phyloP scores from a whole-genome alignment of 2,329 filamentous ascomycete species.

The Colletotrichum melonis region DNA sequence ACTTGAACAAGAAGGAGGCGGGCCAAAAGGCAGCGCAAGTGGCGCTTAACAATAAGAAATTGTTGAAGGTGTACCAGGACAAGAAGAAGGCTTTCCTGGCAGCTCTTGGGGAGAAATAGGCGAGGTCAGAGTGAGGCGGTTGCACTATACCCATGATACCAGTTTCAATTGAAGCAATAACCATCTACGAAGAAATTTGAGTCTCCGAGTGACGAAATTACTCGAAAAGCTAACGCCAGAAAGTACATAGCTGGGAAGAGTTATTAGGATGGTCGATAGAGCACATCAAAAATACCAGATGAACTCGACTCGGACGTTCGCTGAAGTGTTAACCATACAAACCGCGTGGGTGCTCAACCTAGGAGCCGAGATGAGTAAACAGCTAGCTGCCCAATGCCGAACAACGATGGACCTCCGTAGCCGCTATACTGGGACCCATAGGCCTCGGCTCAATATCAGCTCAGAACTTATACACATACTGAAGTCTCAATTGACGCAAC shows the following conservation, averaged over 20 bases:
- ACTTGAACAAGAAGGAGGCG: slow-evolving; percentile 76
- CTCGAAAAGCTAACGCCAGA: too few relatives aligned
- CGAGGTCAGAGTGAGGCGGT: background rate
- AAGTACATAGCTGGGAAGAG: too few relatives aligned
- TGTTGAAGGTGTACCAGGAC: slow-evolving; percentile 62
- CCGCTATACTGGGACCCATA: background rate
- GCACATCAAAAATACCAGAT: background rate
- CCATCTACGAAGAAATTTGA: too few relatives aligned
- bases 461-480: background rate
- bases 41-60: slow-evolving; percentile 74
- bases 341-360: background rate
- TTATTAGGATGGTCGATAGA: background rate
- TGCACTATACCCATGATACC: slow-evolving; percentile 17
- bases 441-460: slow-evolving; percentile 20
- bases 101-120: slow-evolving; percentile 13
- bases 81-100: slow-evolving; percentile 59
- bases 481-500: slow-evolving; percentile 12
- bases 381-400: slow-evolving; percentile 7
- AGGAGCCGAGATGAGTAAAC: background rate
- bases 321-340: background rate
- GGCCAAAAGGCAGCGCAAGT: slow-evolving; percentile 73
- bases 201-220: too few relatives aligned
- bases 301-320: background rate
- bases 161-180: background rate
- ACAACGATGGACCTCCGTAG: slow-evolving; percentile 7